phyloP scores from a whole-genome alignment of 164 flowering plant species.

The Akebia trifoliata region DNA sequence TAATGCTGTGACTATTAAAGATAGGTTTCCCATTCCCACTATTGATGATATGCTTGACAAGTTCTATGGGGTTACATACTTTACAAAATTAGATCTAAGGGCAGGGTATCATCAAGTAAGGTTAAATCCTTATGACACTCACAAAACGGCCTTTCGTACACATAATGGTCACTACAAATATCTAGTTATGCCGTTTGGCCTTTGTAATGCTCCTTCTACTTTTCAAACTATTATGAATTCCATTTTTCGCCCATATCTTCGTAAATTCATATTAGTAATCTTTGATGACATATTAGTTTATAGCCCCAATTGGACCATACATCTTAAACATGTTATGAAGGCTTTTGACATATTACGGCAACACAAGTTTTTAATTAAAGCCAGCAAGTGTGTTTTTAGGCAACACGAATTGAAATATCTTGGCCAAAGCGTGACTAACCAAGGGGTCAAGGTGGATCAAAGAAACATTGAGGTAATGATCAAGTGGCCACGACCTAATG shows the following conservation, averaged over 20 bases:
- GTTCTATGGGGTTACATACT: not conserved
- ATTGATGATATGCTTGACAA: conserved; percentile 2
- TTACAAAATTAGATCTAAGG: not conserved
- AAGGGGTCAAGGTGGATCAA: not conserved
- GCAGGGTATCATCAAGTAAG: not conserved
- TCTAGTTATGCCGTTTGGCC: not conserved
- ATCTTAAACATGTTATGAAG: not conserved
- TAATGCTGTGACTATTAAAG: not conserved
- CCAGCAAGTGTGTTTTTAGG: not conserved
- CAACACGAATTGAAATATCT: not conserved
- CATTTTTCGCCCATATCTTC: not conserved
- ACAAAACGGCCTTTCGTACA: not conserved
- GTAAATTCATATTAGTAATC: not conserved
- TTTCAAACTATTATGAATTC: not conserved
- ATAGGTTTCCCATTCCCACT: not conserved
- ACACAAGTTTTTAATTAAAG: not conserved
- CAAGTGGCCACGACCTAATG: not conserved
- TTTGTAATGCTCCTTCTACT: not conserved
- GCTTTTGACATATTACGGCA: not conserved
- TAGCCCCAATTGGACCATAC: not conserved
- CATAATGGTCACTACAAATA: not conserved
- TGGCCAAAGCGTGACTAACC: not conserved
- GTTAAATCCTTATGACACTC: not conserved
- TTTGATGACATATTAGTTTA: not conserved
- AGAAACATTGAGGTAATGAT: not conserved